Conservation (phyloP, 164 flowering plant genomes). For the Piper longum region DNA sequence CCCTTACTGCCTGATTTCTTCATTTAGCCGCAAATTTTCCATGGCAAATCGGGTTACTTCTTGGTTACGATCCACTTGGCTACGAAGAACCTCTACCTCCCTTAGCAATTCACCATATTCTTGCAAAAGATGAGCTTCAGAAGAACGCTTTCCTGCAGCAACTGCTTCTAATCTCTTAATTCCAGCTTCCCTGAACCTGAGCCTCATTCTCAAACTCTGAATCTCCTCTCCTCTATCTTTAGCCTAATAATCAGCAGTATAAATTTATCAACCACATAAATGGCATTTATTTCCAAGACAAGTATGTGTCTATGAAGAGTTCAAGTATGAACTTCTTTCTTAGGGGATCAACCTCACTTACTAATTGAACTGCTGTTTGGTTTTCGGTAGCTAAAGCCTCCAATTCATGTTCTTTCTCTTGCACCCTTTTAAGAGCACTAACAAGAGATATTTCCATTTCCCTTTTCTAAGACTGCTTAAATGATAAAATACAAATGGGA, state of each 20-base stretch:
- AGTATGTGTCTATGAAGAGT: too few species aligned
- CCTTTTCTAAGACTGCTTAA: constrained; percentile 34
- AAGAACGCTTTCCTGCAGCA: constrained; percentile 77
- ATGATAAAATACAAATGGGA: background rate
- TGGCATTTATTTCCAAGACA: background rate
- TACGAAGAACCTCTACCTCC: constrained; percentile 69
- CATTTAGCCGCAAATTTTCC: constrained; percentile 86
- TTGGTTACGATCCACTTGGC: constrained; percentile 72
- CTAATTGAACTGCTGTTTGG: constrained; percentile 80
- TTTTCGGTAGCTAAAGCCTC: constrained; percentile 65
- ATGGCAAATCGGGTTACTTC: constrained; percentile 93
- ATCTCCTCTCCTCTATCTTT: constrained; percentile 89
- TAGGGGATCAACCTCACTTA: constrained; percentile 20
- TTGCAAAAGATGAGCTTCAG: constrained; percentile 65
- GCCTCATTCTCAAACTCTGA: constrained; percentile 77
- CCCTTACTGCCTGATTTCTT: constrained; percentile 77
- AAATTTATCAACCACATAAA: background rate
- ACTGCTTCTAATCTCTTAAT: constrained; percentile 83
- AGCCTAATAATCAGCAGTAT: constrained; percentile 30
- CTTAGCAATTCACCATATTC: constrained; percentile 72
- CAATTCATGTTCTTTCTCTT: constrained; percentile 66
- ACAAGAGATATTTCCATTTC: constrained; percentile 81
- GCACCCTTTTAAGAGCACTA: constrained; percentile 78
- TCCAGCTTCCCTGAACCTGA: constrained; percentile 83
- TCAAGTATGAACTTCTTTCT: too few species aligned